These are phyloP conservation scores for Colletotrichum orbiculare DNA, from an alignment of 2,329 filamentous ascomycete genomes.

Conservation along the genomic window DNA sequence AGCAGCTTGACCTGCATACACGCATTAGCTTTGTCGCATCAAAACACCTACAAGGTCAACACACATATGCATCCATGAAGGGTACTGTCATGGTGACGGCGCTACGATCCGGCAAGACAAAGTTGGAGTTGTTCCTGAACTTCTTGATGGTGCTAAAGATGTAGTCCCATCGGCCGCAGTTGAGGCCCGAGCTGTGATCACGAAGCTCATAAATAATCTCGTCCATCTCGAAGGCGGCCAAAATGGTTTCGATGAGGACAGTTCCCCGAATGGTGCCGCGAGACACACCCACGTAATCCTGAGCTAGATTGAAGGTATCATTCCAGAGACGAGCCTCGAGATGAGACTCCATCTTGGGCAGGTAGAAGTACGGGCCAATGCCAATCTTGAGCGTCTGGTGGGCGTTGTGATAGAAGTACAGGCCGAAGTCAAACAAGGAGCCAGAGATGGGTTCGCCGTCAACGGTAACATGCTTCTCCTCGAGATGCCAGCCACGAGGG, in stretches of 20 bases:
- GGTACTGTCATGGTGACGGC: conserved; percentile 97
- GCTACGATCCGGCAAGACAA: conserved; percentile 91
- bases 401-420: conserved; percentile 99
- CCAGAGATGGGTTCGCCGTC: conserved; percentile 96
- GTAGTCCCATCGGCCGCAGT: conserved; percentile 99
- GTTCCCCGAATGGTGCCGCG: conserved; percentile 95
- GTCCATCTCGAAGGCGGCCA: conserved; percentile 99
- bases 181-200: conserved; percentile 94
- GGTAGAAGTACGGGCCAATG: conserved; percentile 94
- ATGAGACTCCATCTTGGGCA: conserved; percentile 98
- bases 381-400: conserved; percentile 86
- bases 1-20: conserved; percentile 77
- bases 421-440: conserved; percentile 93
- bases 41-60: conserved; percentile 20
- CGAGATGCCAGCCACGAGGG: conserved; percentile 96
- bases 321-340: conserved; percentile 98
- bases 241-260: conserved; percentile 97
- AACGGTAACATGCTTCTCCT: conserved; percentile 97
- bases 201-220: conserved; percentile 99
- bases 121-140: conserved; percentile 93
- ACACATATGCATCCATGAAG: conserved; percentile 93
- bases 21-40: conserved; percentile 12
- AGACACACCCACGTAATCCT: conserved; percentile 91
- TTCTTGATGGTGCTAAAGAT: conserved; percentile 99
- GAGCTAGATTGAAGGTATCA: conserved; percentile 94